Conservation (phyloP, 176 grass and related monocot genomes). For the Echinochloa phyllopogon region DNA sequence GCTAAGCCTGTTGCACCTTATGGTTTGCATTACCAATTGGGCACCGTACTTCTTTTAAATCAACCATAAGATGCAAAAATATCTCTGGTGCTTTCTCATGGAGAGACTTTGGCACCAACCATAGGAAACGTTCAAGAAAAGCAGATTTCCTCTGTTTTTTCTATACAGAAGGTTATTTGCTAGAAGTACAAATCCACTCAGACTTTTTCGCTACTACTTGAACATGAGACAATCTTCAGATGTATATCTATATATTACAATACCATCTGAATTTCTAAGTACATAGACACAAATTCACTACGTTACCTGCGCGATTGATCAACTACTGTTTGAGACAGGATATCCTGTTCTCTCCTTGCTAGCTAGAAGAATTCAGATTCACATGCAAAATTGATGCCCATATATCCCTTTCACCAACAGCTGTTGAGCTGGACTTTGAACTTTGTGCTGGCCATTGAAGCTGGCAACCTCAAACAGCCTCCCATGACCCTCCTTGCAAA, state of each 20-base stretch:
- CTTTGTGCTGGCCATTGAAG: background rate
- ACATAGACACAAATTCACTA: background rate
- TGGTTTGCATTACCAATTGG: background rate
- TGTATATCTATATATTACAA: background rate
- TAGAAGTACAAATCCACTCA: background rate
- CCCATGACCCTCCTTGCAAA: background rate
- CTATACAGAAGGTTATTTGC: background rate
- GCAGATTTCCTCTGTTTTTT: no score
- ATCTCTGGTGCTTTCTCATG: background rate
- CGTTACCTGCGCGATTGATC: background rate
- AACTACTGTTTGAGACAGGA: background rate
- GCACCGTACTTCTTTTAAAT: no score
- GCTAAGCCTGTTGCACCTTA: background rate
- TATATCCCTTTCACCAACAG: conserved; percentile 5
- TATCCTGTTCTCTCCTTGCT: background rate
- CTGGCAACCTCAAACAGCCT: conserved; percentile 9
- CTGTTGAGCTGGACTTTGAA: conserved; percentile 19
- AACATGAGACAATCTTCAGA: background rate
- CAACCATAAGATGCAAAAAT: background rate
- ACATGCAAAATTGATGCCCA: background rate
- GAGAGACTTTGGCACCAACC: background rate
- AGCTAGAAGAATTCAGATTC: background rate
- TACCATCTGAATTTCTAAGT: background rate
- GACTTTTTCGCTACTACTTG: background rate
- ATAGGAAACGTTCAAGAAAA: background rate